A percentile compares a stretch with the other conserved stretches of the same genome.
These are phyloP conservation scores for Naganishia onofrii DNA, from an alignment of 768 basidiomycete species.

Conservation along the genomic window DNA sequence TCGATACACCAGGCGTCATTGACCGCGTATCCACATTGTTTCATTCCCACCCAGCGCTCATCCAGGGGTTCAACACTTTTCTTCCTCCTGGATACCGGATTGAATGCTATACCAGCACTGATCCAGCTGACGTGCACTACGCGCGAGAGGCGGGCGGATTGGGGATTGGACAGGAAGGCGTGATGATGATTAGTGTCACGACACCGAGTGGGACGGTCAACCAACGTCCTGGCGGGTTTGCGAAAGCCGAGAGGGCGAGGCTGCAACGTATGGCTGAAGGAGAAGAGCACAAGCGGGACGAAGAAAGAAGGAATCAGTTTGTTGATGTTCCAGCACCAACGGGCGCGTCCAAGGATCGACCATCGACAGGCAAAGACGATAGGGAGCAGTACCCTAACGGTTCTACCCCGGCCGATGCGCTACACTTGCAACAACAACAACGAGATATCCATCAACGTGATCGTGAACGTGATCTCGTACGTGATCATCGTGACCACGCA, in stretches of 20 bases:
- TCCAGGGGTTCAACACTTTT: constrained; percentile 98
- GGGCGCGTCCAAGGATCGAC: neutral
- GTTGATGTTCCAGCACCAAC: neutral
- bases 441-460: constrained; percentile 13
- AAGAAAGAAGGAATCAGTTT: constrained; percentile 20
- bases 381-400: constrained; percentile 11
- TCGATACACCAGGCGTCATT: constrained; percentile 97
- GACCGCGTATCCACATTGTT: constrained; percentile 90
- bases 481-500: constrained; percentile 1
- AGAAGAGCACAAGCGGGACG: constrained; percentile 24
- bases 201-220: constrained; percentile 50
- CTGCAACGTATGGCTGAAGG: constrained; percentile 36
- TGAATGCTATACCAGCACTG: constrained; percentile 56
- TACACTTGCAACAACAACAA: constrained; percentile 12
- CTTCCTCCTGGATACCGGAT: constrained; percentile 91
- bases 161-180: constrained; percentile 39
- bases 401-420: neutral
- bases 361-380: constrained; percentile 13
- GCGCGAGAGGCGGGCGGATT: constrained; percentile 32
- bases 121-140: constrained; percentile 30
- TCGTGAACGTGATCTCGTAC: constrained; percentile 9
- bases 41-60: constrained; percentile 80
- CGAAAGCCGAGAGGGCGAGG: constrained; percentile 41
- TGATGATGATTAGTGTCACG: constrained; percentile 48
- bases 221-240: constrained; percentile 46